phyloP scores from a whole-genome alignment of 306 rosid species.

The Glycine latifolia region DNA sequence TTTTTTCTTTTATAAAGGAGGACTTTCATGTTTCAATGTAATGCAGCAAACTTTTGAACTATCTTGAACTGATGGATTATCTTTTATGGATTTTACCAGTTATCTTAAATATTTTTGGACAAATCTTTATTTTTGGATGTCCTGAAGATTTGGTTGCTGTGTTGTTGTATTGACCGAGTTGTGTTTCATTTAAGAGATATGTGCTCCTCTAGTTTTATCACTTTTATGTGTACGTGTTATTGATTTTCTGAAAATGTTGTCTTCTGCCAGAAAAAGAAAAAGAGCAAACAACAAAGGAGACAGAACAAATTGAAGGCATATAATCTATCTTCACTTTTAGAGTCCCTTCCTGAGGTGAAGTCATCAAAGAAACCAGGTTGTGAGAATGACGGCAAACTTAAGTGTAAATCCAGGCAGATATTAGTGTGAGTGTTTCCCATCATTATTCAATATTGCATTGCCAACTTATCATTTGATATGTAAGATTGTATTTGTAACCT shows the following conservation, averaged over 20 bases:
- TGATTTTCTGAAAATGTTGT: slow-evolving; percentile 38
- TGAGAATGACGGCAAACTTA: slow-evolving; percentile 55
- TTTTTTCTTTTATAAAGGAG: background rate
- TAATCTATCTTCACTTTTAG: slow-evolving; percentile 71
- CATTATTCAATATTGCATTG: slow-evolving; percentile 35
- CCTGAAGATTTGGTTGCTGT: background rate
- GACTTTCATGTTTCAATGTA: background rate
- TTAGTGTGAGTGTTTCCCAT: slow-evolving; percentile 61
- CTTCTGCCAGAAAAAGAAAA: slow-evolving; percentile 51
- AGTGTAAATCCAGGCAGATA: slow-evolving; percentile 67
- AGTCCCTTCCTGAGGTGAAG: slow-evolving; percentile 71
- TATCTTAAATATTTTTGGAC: no score
- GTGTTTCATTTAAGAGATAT: background rate
- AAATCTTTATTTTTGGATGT: background rate
- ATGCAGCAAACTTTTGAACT: background rate
- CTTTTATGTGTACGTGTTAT: background rate
- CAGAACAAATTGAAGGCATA: slow-evolving; percentile 75
- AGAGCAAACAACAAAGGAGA: slow-evolving; percentile 63
- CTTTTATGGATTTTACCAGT: background rate
- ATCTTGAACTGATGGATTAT: background rate
- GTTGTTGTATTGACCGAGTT: slow-evolving; percentile 14
- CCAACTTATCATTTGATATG: slow-evolving; percentile 25
- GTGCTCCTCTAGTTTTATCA: background rate
- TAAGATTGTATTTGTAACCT: slow-evolving; percentile 31
- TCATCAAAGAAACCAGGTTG: slow-evolving; percentile 39